Percentiles rank a stretch among this genome's conserved stretches.
These are phyloP conservation scores for Sporothrix dimorphospora DNA, from an alignment of 2,329 filamentous ascomycete species.

Conservation along the genomic window DNA sequence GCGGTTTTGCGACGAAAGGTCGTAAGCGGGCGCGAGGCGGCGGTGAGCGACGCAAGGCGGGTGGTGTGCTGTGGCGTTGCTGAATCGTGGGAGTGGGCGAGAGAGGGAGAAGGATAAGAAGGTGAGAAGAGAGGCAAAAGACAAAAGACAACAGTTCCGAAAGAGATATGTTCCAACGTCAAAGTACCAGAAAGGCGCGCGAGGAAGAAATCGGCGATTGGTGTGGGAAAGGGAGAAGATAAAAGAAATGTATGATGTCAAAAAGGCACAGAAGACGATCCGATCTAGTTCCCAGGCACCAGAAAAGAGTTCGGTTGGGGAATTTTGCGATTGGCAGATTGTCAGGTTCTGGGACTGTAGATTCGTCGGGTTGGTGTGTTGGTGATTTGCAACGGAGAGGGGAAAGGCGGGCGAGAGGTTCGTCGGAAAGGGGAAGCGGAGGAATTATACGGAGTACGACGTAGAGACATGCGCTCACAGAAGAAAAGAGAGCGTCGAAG, in stretches of 20 bases:
- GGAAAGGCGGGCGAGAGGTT: constrained; percentile 4
- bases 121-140: neutral
- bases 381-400: neutral
- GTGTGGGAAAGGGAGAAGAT: neutral
- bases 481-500: neutral
- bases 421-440: constrained; percentile 10
- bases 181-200: neutral
- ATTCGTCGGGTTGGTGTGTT: neutral
- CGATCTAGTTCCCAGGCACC: neutral
- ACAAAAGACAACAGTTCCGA: neutral
- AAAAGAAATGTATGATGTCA: neutral
- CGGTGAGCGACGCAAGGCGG: neutral
- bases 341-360: neutral
- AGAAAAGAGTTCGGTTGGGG: neutral
- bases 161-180: neutral
- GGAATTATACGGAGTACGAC: constrained; percentile 12
- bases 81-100: neutral
- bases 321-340: neutral
- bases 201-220: constrained; percentile 11
- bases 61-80: constrained; percentile 10
- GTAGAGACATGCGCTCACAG: neutral
- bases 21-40: neutral
- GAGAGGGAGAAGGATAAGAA: neutral
- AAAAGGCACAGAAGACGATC: neutral
- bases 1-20: neutral